Evolutionary conservation across 345 rosid genomes (phyloP), one percentile per base, ranked within the genome.

Genomic region (Physaria fendleri): DNA sequence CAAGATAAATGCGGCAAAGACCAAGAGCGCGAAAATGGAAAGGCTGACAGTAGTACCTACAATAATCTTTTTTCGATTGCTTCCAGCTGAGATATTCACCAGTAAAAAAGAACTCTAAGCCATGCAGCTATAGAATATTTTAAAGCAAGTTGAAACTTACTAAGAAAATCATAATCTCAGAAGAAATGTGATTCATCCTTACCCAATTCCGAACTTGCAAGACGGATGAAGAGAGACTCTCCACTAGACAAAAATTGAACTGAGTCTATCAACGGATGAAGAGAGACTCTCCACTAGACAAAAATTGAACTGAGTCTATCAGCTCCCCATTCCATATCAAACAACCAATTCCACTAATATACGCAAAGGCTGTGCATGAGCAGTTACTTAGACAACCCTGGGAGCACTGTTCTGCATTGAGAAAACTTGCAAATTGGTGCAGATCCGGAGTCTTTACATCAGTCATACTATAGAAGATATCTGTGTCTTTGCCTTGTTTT

Each of bases 361-460:
- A 54, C 15, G 74, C 74, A 63, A 28, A 70, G n/a, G 68, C 71
- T 16, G 56, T 44, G 37, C 72, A 66, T 12, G 72, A 72, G 33
- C 76, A 72, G 17, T 72, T 72, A 0, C 62, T 49, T 45, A 66
- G 38, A 61, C 76, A 72, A 16, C 46, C 68, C 10, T 59, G 12
- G 28, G 46, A 18, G 24, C 76, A 60, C 24, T 53, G 50, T 16
- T 51, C 49, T 16, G 49, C 50, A 55, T 60, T 50, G 15, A 72
- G 50, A 47, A 63, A 55, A 44, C 68, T 56, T 41, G 45, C 69
- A 47, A 49, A 63, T 13, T 71, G 65, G 10, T 63, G 39, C 51
- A 30, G 27, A 63, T 71, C 74, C 6, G 70, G 74, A 56, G 68
- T 47, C 50, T 71, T 71, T 34, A 47, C 47, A 29, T 56, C 20